Base-by-base conservation (phyloP, 225 moss, liverwort and hornwort genomes). In the Sphagnum tenellum region DNA sequence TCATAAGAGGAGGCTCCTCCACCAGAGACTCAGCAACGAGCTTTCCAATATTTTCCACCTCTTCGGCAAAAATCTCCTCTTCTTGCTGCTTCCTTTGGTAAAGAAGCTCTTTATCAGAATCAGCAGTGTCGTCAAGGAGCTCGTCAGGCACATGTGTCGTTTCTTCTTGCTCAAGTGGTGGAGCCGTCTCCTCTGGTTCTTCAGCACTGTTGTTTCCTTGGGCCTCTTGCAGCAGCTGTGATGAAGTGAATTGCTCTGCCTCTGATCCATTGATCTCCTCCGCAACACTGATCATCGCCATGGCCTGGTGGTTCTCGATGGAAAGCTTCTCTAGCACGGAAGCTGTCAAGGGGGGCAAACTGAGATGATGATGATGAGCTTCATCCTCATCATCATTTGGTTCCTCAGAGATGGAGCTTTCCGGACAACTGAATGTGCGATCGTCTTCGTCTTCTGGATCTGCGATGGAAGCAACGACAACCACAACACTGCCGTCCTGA, bases 91-190 rank as follows among this genome's bases (percentile, higher is more conserved):
- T 77, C 29, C 77, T 79, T 63, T 79, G 63, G 47, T 62, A 59
- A 64, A 77, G 63, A 64, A 84, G 64, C 69, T 77, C 77, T 77
- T 80, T 73, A 29, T 29, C 29, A 0, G 75, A 80, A 59, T 73
- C 72, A 4, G 74, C 83, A 67, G 80, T 68, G 55, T 29, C 29
- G 29, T 77, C 80, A 72, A 84, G 67, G 49, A 84, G 77, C 60
- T 73, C 63, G 12, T 80, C 57, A 10, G 75, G 59, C 46, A 72
- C 75, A 65, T 75, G 53, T 64, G 29, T 29, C 29, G 29, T 29
- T 29, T 29, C 29, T 29, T 29, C 29, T 29, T 29, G 29, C 29
- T 29, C 29, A 29, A 29, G 29, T 29, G 29, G 29, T 29, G 29
- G 29, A 29, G 29, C 29, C 29, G 29, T 29, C 29, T 73, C 76